phyloP scores from a whole-genome alignment of 2,329 filamentous ascomycete genomes.

The Chalara sp. region DNA sequence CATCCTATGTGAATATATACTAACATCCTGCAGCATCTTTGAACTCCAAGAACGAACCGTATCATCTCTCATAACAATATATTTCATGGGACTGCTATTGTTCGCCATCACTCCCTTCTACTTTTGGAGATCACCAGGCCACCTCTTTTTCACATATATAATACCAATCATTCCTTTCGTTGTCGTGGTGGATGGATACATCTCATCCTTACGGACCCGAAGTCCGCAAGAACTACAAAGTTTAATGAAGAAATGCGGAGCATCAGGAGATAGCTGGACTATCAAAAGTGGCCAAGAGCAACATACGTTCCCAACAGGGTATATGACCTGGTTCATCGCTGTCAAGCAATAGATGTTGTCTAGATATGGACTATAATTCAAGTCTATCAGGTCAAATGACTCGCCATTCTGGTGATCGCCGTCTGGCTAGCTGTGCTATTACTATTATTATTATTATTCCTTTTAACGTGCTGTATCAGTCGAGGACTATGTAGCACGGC shows the following conservation, averaged over 20 bases:
- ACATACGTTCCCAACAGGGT: conserved; percentile 42
- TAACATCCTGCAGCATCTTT: conserved; percentile 45
- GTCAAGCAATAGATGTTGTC: conserved; percentile 21
- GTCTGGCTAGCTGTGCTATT: too few relatives aligned
- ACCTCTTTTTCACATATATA: conserved; percentile 58
- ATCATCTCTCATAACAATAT: conserved; percentile 44
- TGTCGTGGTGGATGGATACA: conserved; percentile 60
- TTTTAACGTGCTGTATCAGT: too few relatives aligned
- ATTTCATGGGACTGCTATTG: conserved; percentile 45
- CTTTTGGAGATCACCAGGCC: conserved; percentile 29
- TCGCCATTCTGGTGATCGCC: too few relatives aligned
- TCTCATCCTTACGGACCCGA: conserved; percentile 61
- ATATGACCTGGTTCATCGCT: conserved; percentile 38
- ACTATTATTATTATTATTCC: too few relatives aligned
- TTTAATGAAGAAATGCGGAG: conserved; percentile 48
- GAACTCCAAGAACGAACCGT: conserved; percentile 64
- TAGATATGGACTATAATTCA: too few relatives aligned
- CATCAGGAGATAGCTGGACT: conserved; percentile 33
- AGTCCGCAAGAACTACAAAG: conserved; percentile 57
- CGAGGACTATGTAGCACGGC: too few relatives aligned
- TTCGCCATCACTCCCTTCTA: conserved; percentile 46
- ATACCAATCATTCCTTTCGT: conserved; percentile 62
- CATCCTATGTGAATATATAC: not conserved
- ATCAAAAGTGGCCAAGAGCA: conserved; percentile 32
- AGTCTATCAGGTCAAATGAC: too few relatives aligned